Conservation (phyloP, 2,329 filamentous ascomycete species). For the Cercospora sp. region DNA sequence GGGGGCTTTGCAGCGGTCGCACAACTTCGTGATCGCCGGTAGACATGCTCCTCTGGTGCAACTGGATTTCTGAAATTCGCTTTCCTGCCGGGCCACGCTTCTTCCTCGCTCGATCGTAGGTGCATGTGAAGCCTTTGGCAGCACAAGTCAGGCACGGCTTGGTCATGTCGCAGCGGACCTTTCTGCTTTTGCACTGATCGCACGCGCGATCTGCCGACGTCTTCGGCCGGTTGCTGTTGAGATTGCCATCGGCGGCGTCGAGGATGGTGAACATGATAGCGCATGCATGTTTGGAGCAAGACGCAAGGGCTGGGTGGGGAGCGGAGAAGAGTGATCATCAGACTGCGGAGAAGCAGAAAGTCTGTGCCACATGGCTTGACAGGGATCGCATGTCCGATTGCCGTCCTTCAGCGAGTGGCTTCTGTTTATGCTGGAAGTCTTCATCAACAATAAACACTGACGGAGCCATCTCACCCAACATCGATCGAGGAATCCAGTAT, state of each 20-base stretch:
- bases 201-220: conserved; percentile 40
- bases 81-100: conserved; percentile 44
- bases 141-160: conserved; percentile 35
- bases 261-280: conserved; percentile 31
- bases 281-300: conserved; percentile 5
- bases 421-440: neutral
- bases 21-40: neutral
- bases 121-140: conserved; percentile 45
- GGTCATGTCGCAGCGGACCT: conserved; percentile 44
- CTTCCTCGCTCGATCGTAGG: conserved; percentile 46
- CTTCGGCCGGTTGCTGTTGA: conserved; percentile 22
- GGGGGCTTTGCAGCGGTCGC: conserved; percentile 1
- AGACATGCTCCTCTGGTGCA: conserved; percentile 35
- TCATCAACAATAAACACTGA: neutral
- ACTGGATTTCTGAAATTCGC: conserved; percentile 43
- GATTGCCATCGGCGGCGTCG: conserved; percentile 25
- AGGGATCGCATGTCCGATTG: neutral
- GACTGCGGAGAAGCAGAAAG: conserved; percentile 7
- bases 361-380: neutral
- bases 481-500: neutral
- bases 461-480: neutral
- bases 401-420: neutral
- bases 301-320: neutral
- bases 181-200: conserved; percentile 46
- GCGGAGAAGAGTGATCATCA: neutral